These are phyloP conservation scores for Aristolochia californica DNA, from an alignment of 164 flowering plant genomes.

Conservation along the genomic window DNA sequence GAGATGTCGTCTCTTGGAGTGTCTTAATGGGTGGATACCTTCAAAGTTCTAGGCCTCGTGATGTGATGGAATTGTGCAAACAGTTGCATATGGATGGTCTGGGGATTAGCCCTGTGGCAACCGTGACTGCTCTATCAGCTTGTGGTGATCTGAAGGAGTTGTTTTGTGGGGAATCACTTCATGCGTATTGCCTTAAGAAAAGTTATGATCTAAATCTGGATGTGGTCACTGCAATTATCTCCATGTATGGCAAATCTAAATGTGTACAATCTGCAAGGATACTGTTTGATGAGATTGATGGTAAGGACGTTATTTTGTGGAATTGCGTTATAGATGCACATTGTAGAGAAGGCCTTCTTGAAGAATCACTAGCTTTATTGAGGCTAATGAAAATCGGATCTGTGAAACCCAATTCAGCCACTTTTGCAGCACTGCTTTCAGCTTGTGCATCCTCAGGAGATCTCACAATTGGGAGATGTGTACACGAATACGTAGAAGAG, in stretches of 20 bases:
- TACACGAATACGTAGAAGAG: conserved; percentile 20
- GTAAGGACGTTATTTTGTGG: conserved; percentile 34
- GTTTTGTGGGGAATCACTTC: conserved; percentile 22
- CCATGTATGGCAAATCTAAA: conserved; percentile 31
- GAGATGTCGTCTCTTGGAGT: conserved; percentile 46
- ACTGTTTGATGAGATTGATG: conserved; percentile 17
- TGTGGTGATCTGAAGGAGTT: conserved; percentile 16
- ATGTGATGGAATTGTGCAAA: conserved; percentile 20
- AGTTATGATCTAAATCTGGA: conserved; percentile 22
- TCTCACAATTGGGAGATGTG: conserved; percentile 12
- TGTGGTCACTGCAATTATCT: conserved; percentile 27
- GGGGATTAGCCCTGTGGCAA: conserved; percentile 10
- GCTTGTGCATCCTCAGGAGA: conserved; percentile 31
- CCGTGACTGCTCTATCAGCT: conserved; percentile 23
- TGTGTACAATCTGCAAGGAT: conserved; percentile 14
- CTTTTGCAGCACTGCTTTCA: conserved; percentile 33
- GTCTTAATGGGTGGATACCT: conserved; percentile 41
- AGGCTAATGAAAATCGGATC: conserved; percentile 20
- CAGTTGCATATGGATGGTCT: conserved; percentile 19
- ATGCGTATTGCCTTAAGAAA: conserved; percentile 32
- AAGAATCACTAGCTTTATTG: conserved; percentile 18
- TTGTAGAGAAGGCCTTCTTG: conserved; percentile 23
- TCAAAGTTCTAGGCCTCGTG: conserved; percentile 15
- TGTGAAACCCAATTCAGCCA: conserved; percentile 34
- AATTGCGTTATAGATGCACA: conserved; percentile 40